Conservation (phyloP, 129 eudicot genomes). For the Oenanthe sinensis region DNA sequence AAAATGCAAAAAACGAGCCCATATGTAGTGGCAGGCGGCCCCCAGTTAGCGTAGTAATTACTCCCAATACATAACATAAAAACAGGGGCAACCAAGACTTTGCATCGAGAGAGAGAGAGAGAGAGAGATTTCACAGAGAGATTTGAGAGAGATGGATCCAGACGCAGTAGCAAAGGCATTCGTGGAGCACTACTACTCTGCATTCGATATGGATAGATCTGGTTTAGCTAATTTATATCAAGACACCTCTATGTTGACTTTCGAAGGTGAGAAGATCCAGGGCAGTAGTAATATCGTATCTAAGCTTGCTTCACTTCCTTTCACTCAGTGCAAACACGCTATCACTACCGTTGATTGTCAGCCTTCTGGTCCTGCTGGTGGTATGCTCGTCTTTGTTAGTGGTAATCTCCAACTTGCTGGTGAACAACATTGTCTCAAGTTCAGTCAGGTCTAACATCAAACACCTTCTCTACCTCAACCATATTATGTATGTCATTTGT, state of each 20-base stretch:
- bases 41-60: background rate
- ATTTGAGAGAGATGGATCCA: background rate
- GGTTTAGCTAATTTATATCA: slow-evolving; percentile 14
- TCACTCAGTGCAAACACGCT: slow-evolving; percentile 10
- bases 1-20: no score
- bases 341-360: slow-evolving; percentile 17
- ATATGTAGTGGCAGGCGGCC: no score
- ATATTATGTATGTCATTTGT: no score
- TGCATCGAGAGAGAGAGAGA: background rate
- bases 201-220: slow-evolving; percentile 12
- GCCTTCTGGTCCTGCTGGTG: slow-evolving; percentile 16
- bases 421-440: slow-evolving; percentile 13
- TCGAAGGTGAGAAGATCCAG: slow-evolving; percentile 17
- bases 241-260: slow-evolving; percentile 14
- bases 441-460: slow-evolving; percentile 6
- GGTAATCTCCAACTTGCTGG: slow-evolving; percentile 15
- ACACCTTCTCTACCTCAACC: background rate
- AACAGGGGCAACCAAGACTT: background rate
- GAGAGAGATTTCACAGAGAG: no score
- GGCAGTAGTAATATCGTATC: background rate
- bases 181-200: slow-evolving; percentile 16
- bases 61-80: background rate
- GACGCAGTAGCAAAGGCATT: slow-evolving; percentile 16
- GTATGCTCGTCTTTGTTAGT: slow-evolving; percentile 12
- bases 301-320: slow-evolving; percentile 9